These are phyloP conservation scores for Chlorella ohadii DNA, from an alignment of 139 green algal genomes.

Conservation along the genomic window DNA sequence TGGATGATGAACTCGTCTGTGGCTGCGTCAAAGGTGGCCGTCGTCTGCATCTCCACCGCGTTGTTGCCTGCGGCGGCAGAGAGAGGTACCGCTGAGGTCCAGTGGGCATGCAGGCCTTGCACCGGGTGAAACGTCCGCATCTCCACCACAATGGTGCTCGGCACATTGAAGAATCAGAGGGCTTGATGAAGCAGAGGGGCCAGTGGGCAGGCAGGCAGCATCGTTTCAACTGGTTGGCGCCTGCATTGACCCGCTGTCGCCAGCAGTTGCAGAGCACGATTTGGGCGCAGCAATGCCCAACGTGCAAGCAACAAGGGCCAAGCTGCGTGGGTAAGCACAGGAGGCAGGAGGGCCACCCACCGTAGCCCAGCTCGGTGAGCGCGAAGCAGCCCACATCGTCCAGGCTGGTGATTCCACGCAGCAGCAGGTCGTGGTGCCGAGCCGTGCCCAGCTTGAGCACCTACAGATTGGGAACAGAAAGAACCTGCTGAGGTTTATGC, in stretches of 20 bases:
- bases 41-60: slow-evolving; percentile 94
- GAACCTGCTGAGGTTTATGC: too few relatives aligned
- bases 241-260: too few relatives aligned
- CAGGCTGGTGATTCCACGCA: slow-evolving; percentile 78
- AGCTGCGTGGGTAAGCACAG: too few relatives aligned
- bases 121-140: neutral
- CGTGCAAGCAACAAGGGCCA: too few relatives aligned
- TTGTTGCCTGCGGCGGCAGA: slow-evolving; percentile 79
- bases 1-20: slow-evolving; percentile 74
- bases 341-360: slow-evolving; percentile 35
- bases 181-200: too few relatives aligned
- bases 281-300: too few relatives aligned
- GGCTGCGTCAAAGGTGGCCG: slow-evolving; percentile 71
- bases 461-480: too few relatives aligned
- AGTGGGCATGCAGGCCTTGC: too few relatives aligned
- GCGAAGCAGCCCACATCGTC: slow-evolving; percentile 88
- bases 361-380: slow-evolving; percentile 93
- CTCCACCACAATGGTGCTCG: neutral
- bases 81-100: neutral
- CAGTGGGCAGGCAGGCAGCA: too few relatives aligned
- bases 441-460: slow-evolving; percentile 91
- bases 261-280: too few relatives aligned
- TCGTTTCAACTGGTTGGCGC: too few relatives aligned
- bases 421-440: slow-evolving; percentile 76
- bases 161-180: too few relatives aligned